Evolutionary conservation across 257 asterid genomes (phyloP).

Genomic region (Salvia splendens): DNA sequence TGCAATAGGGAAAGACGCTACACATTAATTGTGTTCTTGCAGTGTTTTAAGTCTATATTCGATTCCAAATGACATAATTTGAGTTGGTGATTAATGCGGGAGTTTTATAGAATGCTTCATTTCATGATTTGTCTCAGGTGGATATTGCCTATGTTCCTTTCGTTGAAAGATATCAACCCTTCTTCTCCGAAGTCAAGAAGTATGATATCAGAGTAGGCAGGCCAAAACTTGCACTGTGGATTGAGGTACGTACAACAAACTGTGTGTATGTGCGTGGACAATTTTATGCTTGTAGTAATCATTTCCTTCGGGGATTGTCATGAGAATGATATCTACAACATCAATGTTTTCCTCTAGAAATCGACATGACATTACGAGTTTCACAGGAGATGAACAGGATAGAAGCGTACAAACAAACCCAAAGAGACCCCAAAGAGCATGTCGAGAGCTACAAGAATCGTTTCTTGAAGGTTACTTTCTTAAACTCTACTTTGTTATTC

Average conservation of each 20-base stretch:
- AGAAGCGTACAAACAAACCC: slow-evolving; percentile 68
- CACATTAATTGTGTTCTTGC: not conserved
- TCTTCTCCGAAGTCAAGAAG: slow-evolving; percentile 55
- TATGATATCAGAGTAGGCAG: slow-evolving; percentile 62
- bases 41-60: slow-evolving; percentile 6
- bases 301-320: not conserved
- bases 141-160: slow-evolving; percentile 83
- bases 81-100: not conserved
- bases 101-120: not conserved
- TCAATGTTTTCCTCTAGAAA: not conserved
- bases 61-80: slow-evolving; percentile 9
- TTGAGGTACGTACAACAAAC: slow-evolving; percentile 50
- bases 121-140: slow-evolving; percentile 48
- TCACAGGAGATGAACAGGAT: slow-evolving; percentile 81
- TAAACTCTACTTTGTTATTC: not conserved
- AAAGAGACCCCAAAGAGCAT: slow-evolving; percentile 59
- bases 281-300: not conserved
- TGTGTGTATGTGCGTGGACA: not conserved
- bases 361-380: slow-evolving; percentile 7
- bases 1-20: not conserved
- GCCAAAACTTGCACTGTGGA: slow-evolving; percentile 66
- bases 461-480: slow-evolving; percentile 46
- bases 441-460: slow-evolving; percentile 62
- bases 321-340: not conserved
- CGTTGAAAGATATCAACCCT: slow-evolving; percentile 63